Evolutionary conservation across 176 grass and related monocot species (phyloP).

Genomic region (Ampelocalamus luodianensis): DNA sequence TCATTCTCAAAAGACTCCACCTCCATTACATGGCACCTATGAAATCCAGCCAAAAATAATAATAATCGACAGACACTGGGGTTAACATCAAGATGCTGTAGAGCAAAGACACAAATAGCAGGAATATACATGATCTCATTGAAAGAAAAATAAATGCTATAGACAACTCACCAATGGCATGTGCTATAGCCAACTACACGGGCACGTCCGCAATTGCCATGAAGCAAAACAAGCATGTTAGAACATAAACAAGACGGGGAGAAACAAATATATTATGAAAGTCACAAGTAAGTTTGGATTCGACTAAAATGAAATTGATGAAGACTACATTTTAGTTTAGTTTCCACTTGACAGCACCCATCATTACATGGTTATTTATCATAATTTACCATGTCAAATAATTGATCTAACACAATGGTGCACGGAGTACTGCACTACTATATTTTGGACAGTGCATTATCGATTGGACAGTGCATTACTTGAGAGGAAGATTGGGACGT

Average conservation of each 20-base stretch:
- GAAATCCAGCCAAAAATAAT: conserved; percentile 21
- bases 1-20: conserved; percentile 96
- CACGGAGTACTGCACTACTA: not conserved
- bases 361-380: not conserved
- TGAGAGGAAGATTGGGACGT: conserved; percentile 91
- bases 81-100: not conserved
- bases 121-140: not conserved
- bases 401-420: not conserved
- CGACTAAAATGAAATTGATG: not conserved
- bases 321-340: not conserved
- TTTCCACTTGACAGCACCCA: not conserved
- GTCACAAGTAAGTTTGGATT: not conserved
- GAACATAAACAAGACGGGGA: not conserved
- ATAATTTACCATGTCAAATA: not conserved
- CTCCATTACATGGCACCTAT: conserved; percentile 98
- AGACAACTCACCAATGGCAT: conserved; percentile 78
- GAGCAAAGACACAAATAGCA: not conserved
- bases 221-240: conserved; percentile 32
- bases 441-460: not conserved
- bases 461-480: conserved; percentile 40
- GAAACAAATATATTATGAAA: not conserved
- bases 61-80: not conserved
- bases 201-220: conserved; percentile 20
- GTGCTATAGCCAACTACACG: conserved; percentile 94
- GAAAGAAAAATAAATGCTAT: not conserved